Evolutionary conservation across 177 flowering plant genomes (phyloP), one percentile per base, ranked within the genome.

Genomic region (Vitis hybrid): DNA sequence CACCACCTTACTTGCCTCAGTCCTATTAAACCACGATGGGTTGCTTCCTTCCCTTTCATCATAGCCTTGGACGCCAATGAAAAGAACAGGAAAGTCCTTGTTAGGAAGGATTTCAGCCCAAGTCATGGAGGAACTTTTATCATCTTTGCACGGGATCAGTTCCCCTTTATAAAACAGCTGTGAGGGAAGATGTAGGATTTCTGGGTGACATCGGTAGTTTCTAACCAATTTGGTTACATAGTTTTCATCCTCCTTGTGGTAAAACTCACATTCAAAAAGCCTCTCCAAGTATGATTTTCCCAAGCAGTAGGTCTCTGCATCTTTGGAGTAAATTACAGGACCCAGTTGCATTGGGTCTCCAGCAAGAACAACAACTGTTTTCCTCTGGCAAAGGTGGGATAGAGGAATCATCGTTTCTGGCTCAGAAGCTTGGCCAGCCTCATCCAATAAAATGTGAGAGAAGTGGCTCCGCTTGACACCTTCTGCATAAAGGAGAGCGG

Each of bases 371-470:
- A 93, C 87, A 45, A 90, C 94, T 2, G 97, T 89, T 2, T 81
- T 73, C 61, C 63, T 74, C 14, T 15, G 34, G 68, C 86, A 84
- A 63, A 90, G 86, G 66, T 85, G 77, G 4, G 96, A 74, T 22
- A 95, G 56, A 7, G 99, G 86, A 66, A 93, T 71, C 97, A 95
- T 88, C 49, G 91, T 83, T 67, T 95, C 99, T 13, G 99, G 98
- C 79, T 95, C 99, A 50, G 99, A 93, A 69, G 96, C 96, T 79
- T 95, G 99, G 72, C 97, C 99, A 57, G 97, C 98, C 84, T 95
- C 99, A 76, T 95, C 99, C 77, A 93, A 77, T 75, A 95, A 84
- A 45, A 95, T 78, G 69, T 95, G 96, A 19, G 98, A 86, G 82
- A 93, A 91, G 57, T 95, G 97, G 18, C 89, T 89, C 15, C 77